Evolutionary conservation across 2,329 filamentous ascomycete species (phyloP).

Genomic region (Cladosporium sphaerospermum): DNA sequence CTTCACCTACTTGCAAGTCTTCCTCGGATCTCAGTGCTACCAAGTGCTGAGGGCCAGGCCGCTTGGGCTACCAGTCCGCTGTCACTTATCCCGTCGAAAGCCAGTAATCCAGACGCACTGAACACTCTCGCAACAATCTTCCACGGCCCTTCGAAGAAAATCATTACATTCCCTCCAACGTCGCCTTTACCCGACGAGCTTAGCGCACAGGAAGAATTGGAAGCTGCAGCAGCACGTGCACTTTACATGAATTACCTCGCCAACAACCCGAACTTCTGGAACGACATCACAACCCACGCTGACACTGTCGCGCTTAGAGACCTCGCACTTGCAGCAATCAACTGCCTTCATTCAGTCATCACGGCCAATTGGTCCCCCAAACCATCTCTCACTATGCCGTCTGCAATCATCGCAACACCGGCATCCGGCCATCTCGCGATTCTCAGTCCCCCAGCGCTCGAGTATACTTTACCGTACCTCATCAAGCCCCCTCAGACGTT

Average conservation of each 20-base stretch:
- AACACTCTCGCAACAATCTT: slow-evolving; percentile 51
- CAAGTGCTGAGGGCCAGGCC: slow-evolving; percentile 25
- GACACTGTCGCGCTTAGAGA: slow-evolving; percentile 53
- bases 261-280: slow-evolving; percentile 47
- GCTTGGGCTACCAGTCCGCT: slow-evolving; percentile 37
- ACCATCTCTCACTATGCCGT: slow-evolving; percentile 2
- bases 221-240: slow-evolving; percentile 48
- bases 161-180: slow-evolving; percentile 29
- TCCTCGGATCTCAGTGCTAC: slow-evolving; percentile 48
- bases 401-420: slow-evolving; percentile 29
- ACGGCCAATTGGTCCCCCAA: slow-evolving; percentile 47
- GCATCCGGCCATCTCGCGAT: slow-evolving; percentile 45
- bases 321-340: slow-evolving; percentile 49
- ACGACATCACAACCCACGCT: slow-evolving; percentile 47
- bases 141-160: slow-evolving; percentile 42
- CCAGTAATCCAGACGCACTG: slow-evolving; percentile 49
- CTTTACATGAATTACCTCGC: slow-evolving; percentile 51
- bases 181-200: slow-evolving; percentile 18
- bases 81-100: slow-evolving; percentile 45
- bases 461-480: slow-evolving; percentile 49
- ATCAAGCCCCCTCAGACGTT: slow-evolving; percentile 52
- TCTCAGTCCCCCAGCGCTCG: slow-evolving; percentile 46
- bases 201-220: slow-evolving; percentile 29
- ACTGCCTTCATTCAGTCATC: slow-evolving; percentile 47
- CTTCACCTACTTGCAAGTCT: slow-evolving; percentile 53